Conservation (phyloP, 2,329 filamentous ascomycete species). For the Neurospora sp. region DNA sequence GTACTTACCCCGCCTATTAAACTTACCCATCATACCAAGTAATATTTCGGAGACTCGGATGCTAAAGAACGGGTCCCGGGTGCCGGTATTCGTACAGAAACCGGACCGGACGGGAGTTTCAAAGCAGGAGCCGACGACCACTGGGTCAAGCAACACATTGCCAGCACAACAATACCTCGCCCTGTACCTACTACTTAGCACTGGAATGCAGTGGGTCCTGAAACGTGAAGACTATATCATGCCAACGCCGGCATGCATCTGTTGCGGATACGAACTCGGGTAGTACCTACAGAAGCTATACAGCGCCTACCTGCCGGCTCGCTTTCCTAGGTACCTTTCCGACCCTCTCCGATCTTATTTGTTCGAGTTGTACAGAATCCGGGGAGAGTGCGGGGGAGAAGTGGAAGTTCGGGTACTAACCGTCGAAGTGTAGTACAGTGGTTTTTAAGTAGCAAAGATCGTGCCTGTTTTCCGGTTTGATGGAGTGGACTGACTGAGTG, state of each 20-base stretch:
- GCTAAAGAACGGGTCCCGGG: neutral
- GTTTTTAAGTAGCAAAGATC: neutral
- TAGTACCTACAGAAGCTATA: neutral
- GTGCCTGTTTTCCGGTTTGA: neutral
- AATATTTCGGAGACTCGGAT: neutral
- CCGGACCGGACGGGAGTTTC: neutral
- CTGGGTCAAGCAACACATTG: neutral
- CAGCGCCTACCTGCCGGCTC: neutral
- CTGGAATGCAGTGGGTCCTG: neutral
- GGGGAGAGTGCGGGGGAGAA: neutral
- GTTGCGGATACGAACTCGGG: neutral
- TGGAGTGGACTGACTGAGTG: neutral
- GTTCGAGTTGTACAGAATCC: neutral
- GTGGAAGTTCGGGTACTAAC: neutral
- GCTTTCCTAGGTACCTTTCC: neutral
- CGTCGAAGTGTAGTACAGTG: neutral
- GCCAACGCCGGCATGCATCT: neutral
- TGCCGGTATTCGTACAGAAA: neutral
- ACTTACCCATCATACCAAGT: too few species aligned
- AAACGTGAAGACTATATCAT: neutral
- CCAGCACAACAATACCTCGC: neutral
- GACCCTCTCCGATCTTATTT: neutral
- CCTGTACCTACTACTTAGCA: neutral
- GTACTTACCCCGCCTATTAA: too few species aligned
- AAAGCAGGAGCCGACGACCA: neutral